A percentile compares a stretch with the other conserved stretches of the same genome.
phyloP scores from a whole-genome alignment of 2,329 filamentous ascomycete species.

The Blumeria hordei region DNA sequence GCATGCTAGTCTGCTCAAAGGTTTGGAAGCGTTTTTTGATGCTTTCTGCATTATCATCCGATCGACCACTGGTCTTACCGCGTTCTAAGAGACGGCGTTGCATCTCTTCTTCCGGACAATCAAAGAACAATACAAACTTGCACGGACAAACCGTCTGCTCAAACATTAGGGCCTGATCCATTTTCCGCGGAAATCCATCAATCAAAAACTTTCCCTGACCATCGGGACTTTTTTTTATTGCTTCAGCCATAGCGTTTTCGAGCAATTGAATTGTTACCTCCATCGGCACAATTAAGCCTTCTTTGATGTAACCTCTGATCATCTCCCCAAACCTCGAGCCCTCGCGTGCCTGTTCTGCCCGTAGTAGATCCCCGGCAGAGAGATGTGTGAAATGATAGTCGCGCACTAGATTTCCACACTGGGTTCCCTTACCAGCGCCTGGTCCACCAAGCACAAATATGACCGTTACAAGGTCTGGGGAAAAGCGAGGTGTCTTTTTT shows the following conservation, averaged over 20 bases:
- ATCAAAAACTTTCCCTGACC: constrained; percentile 49
- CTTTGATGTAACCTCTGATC: constrained; percentile 81
- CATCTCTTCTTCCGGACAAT: constrained; percentile 81
- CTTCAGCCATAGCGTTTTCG: constrained; percentile 71
- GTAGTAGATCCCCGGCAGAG: constrained; percentile 76
- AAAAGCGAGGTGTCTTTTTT: constrained; percentile 45
- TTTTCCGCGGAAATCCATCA: constrained; percentile 78
- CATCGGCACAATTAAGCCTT: constrained; percentile 95
- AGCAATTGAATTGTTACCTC: constrained; percentile 86
- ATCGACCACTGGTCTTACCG: constrained; percentile 74
- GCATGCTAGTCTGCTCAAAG: constrained; percentile 93
- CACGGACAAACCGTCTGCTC: constrained; percentile 71
- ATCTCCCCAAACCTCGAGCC: constrained; percentile 77
- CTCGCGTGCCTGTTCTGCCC: constrained; percentile 72
- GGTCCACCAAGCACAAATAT: constrained; percentile 92
- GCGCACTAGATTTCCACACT: constrained; percentile 68
- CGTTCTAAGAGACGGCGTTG: constrained; percentile 60
- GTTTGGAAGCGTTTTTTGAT: constrained; percentile 92
- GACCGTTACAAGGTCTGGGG: constrained; percentile 56
- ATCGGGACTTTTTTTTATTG: constrained; percentile 26
- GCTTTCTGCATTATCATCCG: constrained; percentile 84
- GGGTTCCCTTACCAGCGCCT: constrained; percentile 87
- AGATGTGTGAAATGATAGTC: constrained; percentile 86
- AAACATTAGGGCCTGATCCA: constrained; percentile 90
- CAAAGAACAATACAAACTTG: constrained; percentile 75